phyloP scores from a whole-genome alignment of 305 asterid genomes.

The Euphrasia arctica region DNA sequence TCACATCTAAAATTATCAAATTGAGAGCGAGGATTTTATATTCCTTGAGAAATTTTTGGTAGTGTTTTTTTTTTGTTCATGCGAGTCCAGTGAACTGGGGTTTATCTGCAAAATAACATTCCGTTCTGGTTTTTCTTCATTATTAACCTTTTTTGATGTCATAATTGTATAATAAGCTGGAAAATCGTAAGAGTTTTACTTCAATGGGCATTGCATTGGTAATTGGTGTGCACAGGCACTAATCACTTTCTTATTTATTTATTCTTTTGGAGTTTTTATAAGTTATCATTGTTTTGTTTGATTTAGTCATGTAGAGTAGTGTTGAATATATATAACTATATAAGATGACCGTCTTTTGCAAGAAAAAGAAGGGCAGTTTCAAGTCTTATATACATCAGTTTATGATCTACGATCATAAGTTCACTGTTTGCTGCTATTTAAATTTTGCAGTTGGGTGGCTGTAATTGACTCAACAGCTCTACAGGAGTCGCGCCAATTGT shows the following conservation, averaged over 20 bases:
- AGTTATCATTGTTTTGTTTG: background rate
- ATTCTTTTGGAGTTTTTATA: background rate
- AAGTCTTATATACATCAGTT: background rate
- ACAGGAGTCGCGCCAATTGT: constrained; percentile 16
- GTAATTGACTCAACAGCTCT: constrained; percentile 36
- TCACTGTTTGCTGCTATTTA: constrained; percentile 5
- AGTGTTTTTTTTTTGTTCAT: constrained; percentile 11
- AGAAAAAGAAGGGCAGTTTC: background rate
- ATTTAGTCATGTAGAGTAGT: background rate
- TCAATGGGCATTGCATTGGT: background rate
- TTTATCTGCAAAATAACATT: background rate
- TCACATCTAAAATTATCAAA: too few relatives aligned
- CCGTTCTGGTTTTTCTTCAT: background rate
- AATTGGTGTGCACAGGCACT: background rate
- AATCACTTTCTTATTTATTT: background rate
- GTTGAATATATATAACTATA: background rate
- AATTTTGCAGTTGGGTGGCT: constrained; percentile 85
- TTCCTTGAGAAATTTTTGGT: constrained; percentile 13
- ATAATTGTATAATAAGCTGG: background rate
- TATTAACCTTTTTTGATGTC: background rate
- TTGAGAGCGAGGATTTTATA: too few relatives aligned
- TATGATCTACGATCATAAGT: constrained; percentile 1
- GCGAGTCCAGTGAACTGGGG: constrained; percentile 1
- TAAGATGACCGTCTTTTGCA: background rate
- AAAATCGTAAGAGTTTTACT: background rate